Evolutionary conservation across 2,329 filamentous ascomycete genomes (phyloP).

Genomic region (Claviceps paspali): DNA sequence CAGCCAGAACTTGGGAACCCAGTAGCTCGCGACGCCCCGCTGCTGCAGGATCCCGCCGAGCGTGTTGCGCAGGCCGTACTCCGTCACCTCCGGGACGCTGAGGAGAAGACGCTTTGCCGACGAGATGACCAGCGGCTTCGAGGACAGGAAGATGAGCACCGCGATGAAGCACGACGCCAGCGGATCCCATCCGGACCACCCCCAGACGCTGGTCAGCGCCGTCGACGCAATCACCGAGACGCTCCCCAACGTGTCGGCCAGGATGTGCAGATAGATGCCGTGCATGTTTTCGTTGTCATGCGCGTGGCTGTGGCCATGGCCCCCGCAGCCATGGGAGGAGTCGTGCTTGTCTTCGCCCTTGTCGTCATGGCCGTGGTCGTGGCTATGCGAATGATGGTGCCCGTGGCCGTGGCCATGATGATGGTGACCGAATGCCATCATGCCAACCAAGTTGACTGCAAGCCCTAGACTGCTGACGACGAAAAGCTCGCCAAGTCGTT

Average conservation of each 20-base stretch:
- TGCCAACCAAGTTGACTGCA: conserved; percentile 80
- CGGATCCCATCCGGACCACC: conserved; percentile 90
- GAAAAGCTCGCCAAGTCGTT: conserved; percentile 72
- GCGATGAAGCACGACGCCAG: conserved; percentile 89
- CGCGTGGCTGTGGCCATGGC: conserved; percentile 10
- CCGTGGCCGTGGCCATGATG: conserved; percentile 29
- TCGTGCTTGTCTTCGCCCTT: conserved; percentile 21
- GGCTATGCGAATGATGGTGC: conserved; percentile 7
- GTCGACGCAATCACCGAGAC: conserved; percentile 91
- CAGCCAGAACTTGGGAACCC: conserved; percentile 83
- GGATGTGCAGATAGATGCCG: conserved; percentile 88
- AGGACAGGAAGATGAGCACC: conserved; percentile 81
- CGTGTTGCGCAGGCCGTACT: conserved; percentile 77
- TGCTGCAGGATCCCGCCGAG: conserved; percentile 71
- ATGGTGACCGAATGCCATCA: conserved; percentile 66
- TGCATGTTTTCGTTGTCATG: conserved; percentile 96
- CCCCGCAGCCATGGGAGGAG: conserved; percentile 29
- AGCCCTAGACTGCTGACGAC: conserved; percentile 78
- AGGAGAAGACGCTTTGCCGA: conserved; percentile 73
- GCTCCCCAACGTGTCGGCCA: conserved; percentile 88
- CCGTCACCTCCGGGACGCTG: conserved; percentile 67
- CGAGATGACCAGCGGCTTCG: conserved; percentile 72
- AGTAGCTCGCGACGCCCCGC: conserved; percentile 71
- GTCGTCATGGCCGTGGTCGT: conserved; percentile 24
- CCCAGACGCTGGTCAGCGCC: conserved; percentile 68